Conservation (phyloP, 2,329 filamentous ascomycete genomes). For the Dendryphion nanum region DNA sequence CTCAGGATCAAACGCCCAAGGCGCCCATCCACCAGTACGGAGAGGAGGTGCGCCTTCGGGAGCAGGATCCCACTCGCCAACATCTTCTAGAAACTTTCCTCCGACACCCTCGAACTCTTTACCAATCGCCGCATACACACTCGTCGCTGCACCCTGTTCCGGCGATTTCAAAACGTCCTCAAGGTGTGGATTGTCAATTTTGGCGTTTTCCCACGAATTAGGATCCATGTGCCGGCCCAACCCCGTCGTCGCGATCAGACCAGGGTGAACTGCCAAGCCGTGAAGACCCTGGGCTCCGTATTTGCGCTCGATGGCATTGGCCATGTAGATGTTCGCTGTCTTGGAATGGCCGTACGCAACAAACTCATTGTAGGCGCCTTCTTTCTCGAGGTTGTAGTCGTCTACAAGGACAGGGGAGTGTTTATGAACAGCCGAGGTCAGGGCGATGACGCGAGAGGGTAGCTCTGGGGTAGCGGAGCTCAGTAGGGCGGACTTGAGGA, state of each 20-base stretch:
- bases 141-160: constrained; percentile 43
- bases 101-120: constrained; percentile 33
- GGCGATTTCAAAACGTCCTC: constrained; percentile 24
- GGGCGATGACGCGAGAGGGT: constrained; percentile 37
- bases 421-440: constrained; percentile 47
- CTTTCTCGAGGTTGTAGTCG: constrained; percentile 38
- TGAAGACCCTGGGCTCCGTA: constrained; percentile 14
- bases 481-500: constrained; percentile 44
- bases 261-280: constrained; percentile 16
- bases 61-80: too few relatives aligned
- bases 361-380: constrained; percentile 36
- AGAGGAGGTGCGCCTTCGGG: too few relatives aligned
- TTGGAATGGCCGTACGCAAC: constrained; percentile 51
- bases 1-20: constrained; percentile 20
- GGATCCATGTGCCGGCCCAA: constrained; percentile 8
- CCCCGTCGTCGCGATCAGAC: constrained; percentile 11
- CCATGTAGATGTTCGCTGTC: constrained; percentile 45
- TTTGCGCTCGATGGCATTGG: constrained; percentile 17
- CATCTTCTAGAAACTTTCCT: constrained; percentile 37
- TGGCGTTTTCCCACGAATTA: not conserved
- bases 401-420: constrained; percentile 19
- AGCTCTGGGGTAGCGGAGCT: constrained; percentile 15
- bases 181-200: constrained; percentile 1
- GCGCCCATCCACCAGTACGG: constrained; percentile 7
- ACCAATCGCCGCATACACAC: constrained; percentile 35